Percentiles rank a stretch among this genome's conserved stretches.
phyloP scores from a whole-genome alignment of 176 grass and related monocot species.

The Phoenix roebelenii region DNA sequence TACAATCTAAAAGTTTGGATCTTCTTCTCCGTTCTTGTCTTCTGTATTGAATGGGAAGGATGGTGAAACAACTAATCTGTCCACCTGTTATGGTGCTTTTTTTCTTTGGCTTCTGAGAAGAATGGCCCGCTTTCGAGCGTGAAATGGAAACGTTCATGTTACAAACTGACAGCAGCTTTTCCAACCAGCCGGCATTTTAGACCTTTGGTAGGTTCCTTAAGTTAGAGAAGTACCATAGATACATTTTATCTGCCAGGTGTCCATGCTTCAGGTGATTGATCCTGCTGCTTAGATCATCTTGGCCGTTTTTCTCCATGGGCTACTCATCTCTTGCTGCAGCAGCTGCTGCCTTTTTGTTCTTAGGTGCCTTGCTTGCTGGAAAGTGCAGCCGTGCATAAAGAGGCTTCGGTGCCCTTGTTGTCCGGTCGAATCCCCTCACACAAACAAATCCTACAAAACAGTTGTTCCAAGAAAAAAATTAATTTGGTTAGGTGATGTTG shows the following conservation, averaged over 20 bases:
- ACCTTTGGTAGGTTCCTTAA: neutral
- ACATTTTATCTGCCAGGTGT: conserved; percentile 7
- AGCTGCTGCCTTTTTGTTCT: conserved; percentile 29
- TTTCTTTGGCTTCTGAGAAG: neutral
- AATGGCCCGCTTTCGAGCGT: conserved; percentile 1
- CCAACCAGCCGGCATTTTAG: neutral
- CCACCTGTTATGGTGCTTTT: no score
- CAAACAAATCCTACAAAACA: conserved; percentile 46
- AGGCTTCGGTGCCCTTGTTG: conserved; percentile 46
- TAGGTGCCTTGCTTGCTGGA: conserved; percentile 39
- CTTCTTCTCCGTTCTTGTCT: no score
- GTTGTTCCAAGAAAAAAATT: neutral
- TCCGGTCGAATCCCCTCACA: conserved; percentile 56
- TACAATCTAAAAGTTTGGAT: no score
- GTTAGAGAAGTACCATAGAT: neutral
- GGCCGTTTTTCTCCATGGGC: neutral
- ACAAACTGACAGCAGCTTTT: neutral
- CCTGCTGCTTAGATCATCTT: conserved; percentile 25
- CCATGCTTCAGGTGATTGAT: conserved; percentile 16
- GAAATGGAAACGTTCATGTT: neutral
- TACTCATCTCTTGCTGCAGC: conserved; percentile 21
- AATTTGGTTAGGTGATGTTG: no score
- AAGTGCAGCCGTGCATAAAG: conserved; percentile 64
- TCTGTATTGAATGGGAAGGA: no score
- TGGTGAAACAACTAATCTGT: no score